Evolutionary conservation across 2,329 filamentous ascomycete species (phyloP), one percentile per base, ranked within the genome.

Genomic region (Purpureocillium takamizusanense): DNA sequence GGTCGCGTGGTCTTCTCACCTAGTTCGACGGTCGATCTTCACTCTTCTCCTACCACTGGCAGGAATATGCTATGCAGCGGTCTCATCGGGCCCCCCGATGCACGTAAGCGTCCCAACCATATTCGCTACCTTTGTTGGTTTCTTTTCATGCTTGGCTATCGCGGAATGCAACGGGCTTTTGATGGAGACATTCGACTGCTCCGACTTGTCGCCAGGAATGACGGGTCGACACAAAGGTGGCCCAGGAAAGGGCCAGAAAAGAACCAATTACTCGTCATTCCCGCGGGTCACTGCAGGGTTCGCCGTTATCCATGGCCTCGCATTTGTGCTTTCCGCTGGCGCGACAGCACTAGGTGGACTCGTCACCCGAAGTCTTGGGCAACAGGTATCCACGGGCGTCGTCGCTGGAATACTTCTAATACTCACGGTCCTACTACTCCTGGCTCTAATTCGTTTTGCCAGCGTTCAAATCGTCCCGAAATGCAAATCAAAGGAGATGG

Each of bases 141-240:
- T 86, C 49, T 63, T 87, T 5, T 82, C 80, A 2, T 81, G 78
- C 37, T 71, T 90, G 9, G 83, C 82, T 2, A 78, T 86, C 33
- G 76, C 83, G 3, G 84, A 89, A 58, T 87, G 83, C 57, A 76
- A 82, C 46, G 82, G 83, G 1, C 62, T 89, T 25, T 73, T 88
- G 53, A 88, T 89, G 83, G 83, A 88, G 53, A 81, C 79, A 0
- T 89, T 82, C 55, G 85, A 89, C 54, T 84, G 79, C n/a, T 86
- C 81, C 31, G 85, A 89, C 55, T 66, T 89, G 4, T 82, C 84
- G 47, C 78, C 81, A 2, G 80, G 81, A 10, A 81, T 83, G 66
- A 83, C 72, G 7, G 74, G 74, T 23, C 66, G 67, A 13, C 67
- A 67, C n/a, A 64, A 60, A 21, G 63, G 63, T n/a, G 50, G 52